Percentiles rank a stretch among this genome's conserved stretches.
These are phyloP conservation scores for Fusarium fracticaudum DNA, from an alignment of 2,329 filamentous ascomycete species.

Conservation along the genomic window DNA sequence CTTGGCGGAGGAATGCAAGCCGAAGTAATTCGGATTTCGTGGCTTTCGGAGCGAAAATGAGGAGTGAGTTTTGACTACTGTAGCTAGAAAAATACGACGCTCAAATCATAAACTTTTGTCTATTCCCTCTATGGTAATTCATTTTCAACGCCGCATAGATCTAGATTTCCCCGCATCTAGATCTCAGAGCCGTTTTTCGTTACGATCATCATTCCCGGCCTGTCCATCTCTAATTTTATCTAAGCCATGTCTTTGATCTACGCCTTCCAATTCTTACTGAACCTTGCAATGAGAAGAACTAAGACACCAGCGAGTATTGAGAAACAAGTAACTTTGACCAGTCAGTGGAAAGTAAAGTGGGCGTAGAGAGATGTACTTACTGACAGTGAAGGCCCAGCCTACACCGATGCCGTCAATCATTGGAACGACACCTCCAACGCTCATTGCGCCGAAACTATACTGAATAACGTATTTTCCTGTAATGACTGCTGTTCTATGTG, in stretches of 20 bases:
- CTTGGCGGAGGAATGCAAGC: background rate
- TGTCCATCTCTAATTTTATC: background rate
- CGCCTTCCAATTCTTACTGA: constrained; percentile 34
- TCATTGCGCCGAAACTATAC: constrained; percentile 40
- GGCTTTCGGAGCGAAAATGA: background rate
- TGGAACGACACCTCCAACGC: constrained; percentile 38
- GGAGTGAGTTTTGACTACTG: background rate
- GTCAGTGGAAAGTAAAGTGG: background rate
- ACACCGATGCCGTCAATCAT: constrained; percentile 39
- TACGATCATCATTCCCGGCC: background rate
- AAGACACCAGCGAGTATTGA: constrained; percentile 20
- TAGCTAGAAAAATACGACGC: background rate
- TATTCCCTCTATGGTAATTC: constrained; percentile 2
- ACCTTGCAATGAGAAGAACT: constrained; percentile 31
- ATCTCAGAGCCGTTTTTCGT: background rate
- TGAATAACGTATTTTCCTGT: constrained; percentile 42
- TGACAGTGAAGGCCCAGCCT: constrained; percentile 40
- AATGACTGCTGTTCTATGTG: constrained; percentile 39
- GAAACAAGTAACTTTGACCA: constrained; percentile 1
- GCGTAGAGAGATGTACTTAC: constrained; percentile 10
- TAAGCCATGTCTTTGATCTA: background rate
- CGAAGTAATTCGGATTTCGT: background rate
- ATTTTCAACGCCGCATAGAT: background rate
- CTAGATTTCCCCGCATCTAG: background rate
- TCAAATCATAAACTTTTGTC: constrained; percentile 5